A percentile compares a stretch with the other conserved stretches of the same genome.
Evolutionary conservation across 768 basidiomycete species (phyloP).

Genomic region (Pholiota microspora): DNA sequence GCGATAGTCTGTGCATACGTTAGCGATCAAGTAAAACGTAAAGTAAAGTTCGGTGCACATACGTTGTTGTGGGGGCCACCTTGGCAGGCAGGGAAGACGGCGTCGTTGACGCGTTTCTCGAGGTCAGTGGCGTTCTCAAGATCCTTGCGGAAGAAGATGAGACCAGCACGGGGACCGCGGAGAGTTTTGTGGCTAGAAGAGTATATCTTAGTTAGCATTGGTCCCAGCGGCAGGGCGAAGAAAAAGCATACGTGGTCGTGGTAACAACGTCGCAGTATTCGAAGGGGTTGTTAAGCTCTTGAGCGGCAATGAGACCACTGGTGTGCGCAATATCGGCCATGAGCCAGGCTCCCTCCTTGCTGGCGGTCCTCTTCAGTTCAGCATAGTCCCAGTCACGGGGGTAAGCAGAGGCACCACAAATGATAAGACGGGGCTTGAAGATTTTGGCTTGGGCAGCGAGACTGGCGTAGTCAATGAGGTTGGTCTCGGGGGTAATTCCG

Average conservation of each 20-base stretch:
- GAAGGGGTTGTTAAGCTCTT: constrained; percentile 89
- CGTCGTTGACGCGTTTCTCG: constrained; percentile 96
- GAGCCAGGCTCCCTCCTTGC: constrained; percentile 87
- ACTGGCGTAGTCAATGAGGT: constrained; percentile 85
- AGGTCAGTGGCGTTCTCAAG: constrained; percentile 78
- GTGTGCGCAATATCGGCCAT: constrained; percentile 99
- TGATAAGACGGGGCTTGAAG: constrained; percentile 93
- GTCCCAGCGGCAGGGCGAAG: neutral
- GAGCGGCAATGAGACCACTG: constrained; percentile 90
- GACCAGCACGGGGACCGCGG: constrained; percentile 94
- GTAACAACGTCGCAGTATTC: constrained; percentile 97
- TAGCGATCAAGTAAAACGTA: neutral
- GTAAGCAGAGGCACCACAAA: constrained; percentile 98
- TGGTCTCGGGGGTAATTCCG: constrained; percentile 73
- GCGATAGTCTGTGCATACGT: constrained; percentile 83
- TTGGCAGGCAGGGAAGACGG: constrained; percentile 99
- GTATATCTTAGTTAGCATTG: constrained; percentile 2
- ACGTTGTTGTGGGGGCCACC: constrained; percentile 99
- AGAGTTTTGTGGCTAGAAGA: constrained; percentile 88
- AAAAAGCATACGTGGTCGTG: constrained; percentile 78
- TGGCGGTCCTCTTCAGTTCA: constrained; percentile 74
- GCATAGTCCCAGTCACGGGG: constrained; percentile 98
- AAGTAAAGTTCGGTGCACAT: constrained; percentile 16
- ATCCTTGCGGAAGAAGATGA: constrained; percentile 98
- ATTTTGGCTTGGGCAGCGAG: constrained; percentile 86